Conservation (phyloP, 257 asterid species). For the Nicotiana tabacum region DNA sequence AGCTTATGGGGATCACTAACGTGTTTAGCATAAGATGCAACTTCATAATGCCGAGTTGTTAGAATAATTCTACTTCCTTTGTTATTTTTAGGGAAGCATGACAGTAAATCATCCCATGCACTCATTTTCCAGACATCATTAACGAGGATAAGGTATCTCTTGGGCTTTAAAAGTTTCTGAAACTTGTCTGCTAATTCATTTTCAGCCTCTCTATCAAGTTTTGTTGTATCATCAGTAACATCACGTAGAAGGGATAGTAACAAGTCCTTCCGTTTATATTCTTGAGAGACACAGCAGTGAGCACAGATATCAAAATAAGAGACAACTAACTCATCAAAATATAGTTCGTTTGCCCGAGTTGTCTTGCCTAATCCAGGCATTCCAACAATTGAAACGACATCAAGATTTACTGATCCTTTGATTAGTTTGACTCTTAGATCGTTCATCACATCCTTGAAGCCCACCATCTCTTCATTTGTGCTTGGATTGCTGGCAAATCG, state of each 20-base stretch:
- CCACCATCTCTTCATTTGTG: slow-evolving; percentile 15
- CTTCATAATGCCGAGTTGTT: not conserved
- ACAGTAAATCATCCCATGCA: slow-evolving; percentile 11
- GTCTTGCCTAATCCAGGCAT: slow-evolving; percentile 43
- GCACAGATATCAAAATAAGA: slow-evolving; percentile 18
- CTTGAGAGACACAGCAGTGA: slow-evolving; percentile 29
- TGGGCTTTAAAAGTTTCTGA: slow-evolving; percentile 9
- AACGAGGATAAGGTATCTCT: slow-evolving; percentile 30
- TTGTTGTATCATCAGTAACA: not conserved
- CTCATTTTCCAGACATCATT: slow-evolving; percentile 36
- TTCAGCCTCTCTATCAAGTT: not conserved
- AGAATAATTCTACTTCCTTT: slow-evolving; percentile 31
- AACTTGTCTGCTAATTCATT: not conserved
- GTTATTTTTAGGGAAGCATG: not conserved
- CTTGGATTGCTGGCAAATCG: not conserved
- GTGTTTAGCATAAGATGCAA: not conserved
- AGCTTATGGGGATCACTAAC: not conserved
- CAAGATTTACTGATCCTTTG: not conserved
- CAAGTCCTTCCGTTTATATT: not conserved
- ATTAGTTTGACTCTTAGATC: not conserved
- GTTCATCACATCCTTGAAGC: slow-evolving; percentile 10
- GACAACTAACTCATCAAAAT: not conserved
- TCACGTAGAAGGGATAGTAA: slow-evolving; percentile 15
- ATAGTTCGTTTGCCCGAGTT: slow-evolving; percentile 24
- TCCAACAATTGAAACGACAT: slow-evolving; percentile 23